Conservation (phyloP, 2,329 filamentous ascomycete species). For the Fusarium brachygibbosum region DNA sequence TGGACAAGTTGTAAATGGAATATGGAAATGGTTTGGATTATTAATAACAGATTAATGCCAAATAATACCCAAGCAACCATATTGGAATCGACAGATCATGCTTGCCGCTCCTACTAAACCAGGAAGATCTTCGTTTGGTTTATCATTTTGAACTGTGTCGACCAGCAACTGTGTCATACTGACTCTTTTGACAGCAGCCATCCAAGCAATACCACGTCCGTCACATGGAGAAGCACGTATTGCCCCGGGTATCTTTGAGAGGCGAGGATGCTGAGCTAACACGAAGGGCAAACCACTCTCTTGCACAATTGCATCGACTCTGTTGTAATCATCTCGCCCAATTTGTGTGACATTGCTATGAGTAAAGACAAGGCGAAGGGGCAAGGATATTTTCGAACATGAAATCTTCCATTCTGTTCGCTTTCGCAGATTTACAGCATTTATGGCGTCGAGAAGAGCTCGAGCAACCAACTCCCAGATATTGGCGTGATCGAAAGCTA, state of each 20-base stretch:
- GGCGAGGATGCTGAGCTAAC: neutral
- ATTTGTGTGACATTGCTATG: conserved; percentile 60
- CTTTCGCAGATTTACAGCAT: conserved; percentile 51
- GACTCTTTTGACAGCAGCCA: conserved; percentile 5
- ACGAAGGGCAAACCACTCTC: conserved; percentile 51
- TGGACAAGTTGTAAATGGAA: neutral
- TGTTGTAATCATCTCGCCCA: conserved; percentile 63
- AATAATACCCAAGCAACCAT: conserved; percentile 57
- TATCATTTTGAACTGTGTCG: neutral
- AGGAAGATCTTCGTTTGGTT: neutral
- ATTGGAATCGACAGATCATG: conserved; percentile 24
- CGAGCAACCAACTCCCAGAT: conserved; percentile 58
- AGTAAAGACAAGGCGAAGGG: conserved; percentile 60
- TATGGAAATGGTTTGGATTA: conserved; percentile 5
- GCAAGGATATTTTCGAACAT: conserved; percentile 51
- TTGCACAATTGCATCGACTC: conserved; percentile 59
- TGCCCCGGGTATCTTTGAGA: neutral
- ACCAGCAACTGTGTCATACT: neutral
- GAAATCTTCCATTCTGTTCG: conserved; percentile 57
- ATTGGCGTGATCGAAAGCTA: conserved; percentile 63
- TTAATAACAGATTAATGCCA: conserved; percentile 27
- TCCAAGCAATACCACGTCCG: conserved; percentile 16
- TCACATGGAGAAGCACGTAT: conserved; percentile 10
- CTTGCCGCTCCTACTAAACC: neutral
- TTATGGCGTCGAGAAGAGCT: conserved; percentile 52